Evolutionary conservation across 1,284 basidiomycete genomes (phyloP).

Genomic region (Heterobasidion occidentale): DNA sequence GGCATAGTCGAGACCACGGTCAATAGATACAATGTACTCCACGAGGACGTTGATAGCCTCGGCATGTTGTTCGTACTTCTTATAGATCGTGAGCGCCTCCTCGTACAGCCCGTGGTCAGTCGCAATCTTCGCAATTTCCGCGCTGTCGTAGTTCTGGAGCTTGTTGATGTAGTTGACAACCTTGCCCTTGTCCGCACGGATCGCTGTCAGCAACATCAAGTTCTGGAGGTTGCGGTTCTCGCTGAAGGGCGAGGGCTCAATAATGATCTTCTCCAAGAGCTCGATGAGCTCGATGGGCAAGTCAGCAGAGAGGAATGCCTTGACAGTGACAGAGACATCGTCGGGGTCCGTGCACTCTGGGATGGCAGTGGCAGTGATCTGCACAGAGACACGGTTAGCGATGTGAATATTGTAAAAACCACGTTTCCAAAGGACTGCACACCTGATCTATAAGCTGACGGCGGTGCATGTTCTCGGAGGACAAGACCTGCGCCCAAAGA

Average conservation of each 20-base stretch:
- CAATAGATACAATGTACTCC: constrained; percentile 96
- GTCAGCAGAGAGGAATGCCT: constrained; percentile 97
- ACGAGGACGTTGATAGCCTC: constrained; percentile 97
- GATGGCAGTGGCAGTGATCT: constrained; percentile 90
- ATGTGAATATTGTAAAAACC: background rate
- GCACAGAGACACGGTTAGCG: background rate
- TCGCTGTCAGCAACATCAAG: constrained; percentile 90
- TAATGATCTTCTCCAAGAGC: constrained; percentile 96
- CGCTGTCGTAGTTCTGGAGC: constrained; percentile 90
- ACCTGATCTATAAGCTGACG: constrained; percentile 95
- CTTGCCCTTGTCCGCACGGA: constrained; percentile 98
- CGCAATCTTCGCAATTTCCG: constrained; percentile 95
- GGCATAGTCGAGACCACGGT: constrained; percentile 94
- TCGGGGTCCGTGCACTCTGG: constrained; percentile 98
- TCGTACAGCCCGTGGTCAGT: constrained; percentile 95
- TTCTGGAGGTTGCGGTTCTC: constrained; percentile 97
- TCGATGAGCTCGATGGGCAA: constrained; percentile 97
- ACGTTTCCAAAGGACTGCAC: constrained; percentile 9
- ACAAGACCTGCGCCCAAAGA: constrained; percentile 94
- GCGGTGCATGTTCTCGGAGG: constrained; percentile 86
- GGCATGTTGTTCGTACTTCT: constrained; percentile 90
- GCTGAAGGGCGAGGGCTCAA: constrained; percentile 95
- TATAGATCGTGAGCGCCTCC: constrained; percentile 95
- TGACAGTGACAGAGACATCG: constrained; percentile 98
- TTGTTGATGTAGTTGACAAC: constrained; percentile 99